phyloP scores from a whole-genome alignment of 2,329 filamentous ascomycete species.

The Simplicillium sp. region DNA sequence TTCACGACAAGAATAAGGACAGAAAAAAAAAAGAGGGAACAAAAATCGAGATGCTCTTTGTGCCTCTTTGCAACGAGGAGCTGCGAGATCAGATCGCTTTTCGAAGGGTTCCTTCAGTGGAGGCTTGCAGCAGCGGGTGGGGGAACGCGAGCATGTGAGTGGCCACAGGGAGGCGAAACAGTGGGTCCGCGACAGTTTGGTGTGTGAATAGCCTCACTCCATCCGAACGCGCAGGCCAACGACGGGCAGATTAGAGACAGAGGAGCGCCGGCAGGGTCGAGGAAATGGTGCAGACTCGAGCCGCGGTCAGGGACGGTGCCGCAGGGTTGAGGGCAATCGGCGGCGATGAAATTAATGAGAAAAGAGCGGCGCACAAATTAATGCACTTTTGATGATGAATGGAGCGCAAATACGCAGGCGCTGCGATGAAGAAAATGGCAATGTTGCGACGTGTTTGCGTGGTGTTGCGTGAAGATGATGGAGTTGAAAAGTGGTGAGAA shows the following conservation, averaged over 20 bases:
- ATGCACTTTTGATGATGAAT: conserved; percentile 25
- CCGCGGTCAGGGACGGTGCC: conserved; percentile 9
- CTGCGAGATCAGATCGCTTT: neutral
- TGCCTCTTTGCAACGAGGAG: neutral
- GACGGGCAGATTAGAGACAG: conserved; percentile 1
- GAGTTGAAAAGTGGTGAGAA: conserved; percentile 16
- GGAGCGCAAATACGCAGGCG: conserved; percentile 30
- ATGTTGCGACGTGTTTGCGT: conserved; percentile 16
- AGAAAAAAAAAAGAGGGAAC: neutral
- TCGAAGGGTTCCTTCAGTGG: conserved; percentile 3
- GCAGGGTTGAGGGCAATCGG: conserved; percentile 9
- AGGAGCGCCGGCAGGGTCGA: neutral
- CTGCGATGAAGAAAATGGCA: conserved; percentile 18
- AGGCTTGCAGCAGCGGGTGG: neutral
- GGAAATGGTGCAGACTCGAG: conserved; percentile 11
- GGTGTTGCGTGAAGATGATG: conserved; percentile 14
- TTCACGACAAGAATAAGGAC: neutral
- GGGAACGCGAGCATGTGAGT: conserved; percentile 9
- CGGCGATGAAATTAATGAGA: conserved; percentile 17
- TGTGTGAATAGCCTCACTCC: conserved; percentile 30
- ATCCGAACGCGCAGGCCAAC: conserved; percentile 6
- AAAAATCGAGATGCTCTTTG: neutral
- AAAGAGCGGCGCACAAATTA: conserved; percentile 21
- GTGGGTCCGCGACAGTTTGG: conserved; percentile 9
- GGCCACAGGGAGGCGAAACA: conserved; percentile 9